These are phyloP conservation scores for Macrolepiota dolichaula DNA, from an alignment of 768 basidiomycete species.

Conservation along the genomic window DNA sequence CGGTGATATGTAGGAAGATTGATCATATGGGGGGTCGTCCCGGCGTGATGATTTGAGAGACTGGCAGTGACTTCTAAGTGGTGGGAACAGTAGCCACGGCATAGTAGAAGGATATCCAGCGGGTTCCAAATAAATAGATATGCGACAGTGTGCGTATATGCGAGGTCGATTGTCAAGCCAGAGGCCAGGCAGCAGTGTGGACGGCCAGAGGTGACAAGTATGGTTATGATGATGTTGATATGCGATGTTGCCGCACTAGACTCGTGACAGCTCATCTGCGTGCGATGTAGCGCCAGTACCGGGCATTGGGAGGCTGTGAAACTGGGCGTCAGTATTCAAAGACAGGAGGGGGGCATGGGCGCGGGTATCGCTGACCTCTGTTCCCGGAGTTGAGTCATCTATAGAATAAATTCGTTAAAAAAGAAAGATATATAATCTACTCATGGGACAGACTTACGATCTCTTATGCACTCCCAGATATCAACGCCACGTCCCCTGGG, in stretches of 20 bases:
- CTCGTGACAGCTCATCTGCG: conserved; percentile 30
- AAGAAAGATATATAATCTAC: neutral
- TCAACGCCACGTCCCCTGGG: conserved; percentile 62
- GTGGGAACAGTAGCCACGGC: conserved; percentile 2
- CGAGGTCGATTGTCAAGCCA: neutral
- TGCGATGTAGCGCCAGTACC: conserved; percentile 47
- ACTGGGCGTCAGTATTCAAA: neutral
- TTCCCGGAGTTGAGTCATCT: conserved; percentile 62
- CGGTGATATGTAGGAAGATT: neutral
- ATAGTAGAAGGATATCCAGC: neutral
- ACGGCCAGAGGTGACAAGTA: neutral
- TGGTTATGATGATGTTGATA: neutral
- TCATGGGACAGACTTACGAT: conserved; percentile 47
- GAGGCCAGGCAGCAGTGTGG: neutral
- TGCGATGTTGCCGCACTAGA: neutral
- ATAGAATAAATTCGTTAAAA: conserved; percentile 8
- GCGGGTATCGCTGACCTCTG: conserved; percentile 29
- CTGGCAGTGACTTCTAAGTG: neutral
- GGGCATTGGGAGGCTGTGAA: conserved; percentile 33
- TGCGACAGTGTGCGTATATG: neutral
- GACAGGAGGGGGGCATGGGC: neutral
- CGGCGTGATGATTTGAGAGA: neutral
- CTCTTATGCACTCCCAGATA: conserved; percentile 71
- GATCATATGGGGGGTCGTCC: neutral
- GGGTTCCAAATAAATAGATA: conserved; percentile 4